phyloP scores from a whole-genome alignment of 163 green algal species.

The Chlorella variabilis region DNA sequence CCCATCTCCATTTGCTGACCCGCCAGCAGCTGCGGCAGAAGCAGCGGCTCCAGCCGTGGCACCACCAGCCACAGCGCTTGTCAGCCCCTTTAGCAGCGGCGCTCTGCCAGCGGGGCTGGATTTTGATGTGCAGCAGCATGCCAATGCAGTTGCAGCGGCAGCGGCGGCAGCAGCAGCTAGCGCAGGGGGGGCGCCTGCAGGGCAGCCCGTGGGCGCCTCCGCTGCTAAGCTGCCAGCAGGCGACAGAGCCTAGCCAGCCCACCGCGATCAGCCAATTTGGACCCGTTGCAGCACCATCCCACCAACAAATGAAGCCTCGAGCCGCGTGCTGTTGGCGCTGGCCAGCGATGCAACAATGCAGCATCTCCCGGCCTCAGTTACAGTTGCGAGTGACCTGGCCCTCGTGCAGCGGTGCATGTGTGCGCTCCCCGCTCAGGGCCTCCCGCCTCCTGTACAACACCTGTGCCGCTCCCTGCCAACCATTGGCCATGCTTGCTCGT shows the following conservation, averaged over 20 bases:
- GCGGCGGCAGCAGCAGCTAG: slow-evolving; percentile 8
- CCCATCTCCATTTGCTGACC: neutral
- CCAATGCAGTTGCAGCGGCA: neutral
- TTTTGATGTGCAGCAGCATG: slow-evolving; percentile 22
- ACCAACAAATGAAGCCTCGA: too few relatives aligned
- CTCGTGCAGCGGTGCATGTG: too few relatives aligned
- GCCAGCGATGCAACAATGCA: too few relatives aligned
- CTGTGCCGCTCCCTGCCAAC: too few relatives aligned
- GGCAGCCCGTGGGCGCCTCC: neutral
- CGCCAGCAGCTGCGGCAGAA: neutral
- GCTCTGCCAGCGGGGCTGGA: slow-evolving; percentile 18
- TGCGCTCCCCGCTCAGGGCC: neutral
- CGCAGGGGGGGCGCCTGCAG: neutral
- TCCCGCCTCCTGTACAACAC: neutral
- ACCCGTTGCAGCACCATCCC: too few relatives aligned
- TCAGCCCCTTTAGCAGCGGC: slow-evolving; percentile 38
- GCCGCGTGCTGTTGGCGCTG: too few relatives aligned
- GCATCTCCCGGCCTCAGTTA: too few relatives aligned
- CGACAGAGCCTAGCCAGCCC: too few relatives aligned
- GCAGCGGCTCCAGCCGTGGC: neutral
- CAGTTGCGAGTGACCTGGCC: too few relatives aligned
- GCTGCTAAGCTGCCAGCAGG: neutral
- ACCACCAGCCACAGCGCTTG: neutral
- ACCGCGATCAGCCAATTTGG: too few relatives aligned
- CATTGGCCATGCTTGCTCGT: neutral